These are phyloP conservation scores for Amanita rubescens DNA, from an alignment of 768 basidiomycete genomes.

Conservation along the genomic window DNA sequence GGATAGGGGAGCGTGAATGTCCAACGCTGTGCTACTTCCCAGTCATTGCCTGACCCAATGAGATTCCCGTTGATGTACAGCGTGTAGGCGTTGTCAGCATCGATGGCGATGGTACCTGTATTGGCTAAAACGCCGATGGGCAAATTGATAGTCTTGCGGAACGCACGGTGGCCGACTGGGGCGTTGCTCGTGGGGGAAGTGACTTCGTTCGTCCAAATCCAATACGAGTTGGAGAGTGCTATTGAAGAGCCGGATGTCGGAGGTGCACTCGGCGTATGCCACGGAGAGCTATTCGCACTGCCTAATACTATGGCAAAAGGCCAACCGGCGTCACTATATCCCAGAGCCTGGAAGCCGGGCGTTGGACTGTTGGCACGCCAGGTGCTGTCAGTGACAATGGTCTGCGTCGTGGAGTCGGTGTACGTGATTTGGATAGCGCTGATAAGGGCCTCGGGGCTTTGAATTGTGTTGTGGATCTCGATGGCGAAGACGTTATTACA, in stretches of 20 bases:
- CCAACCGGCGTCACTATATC: constrained; percentile 25
- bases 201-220: constrained; percentile 28
- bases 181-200: not conserved
- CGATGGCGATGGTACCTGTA: constrained; percentile 1
- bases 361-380: constrained; percentile 22
- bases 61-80: constrained; percentile 4
- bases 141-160: not conserved
- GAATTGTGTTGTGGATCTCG: constrained; percentile 11
- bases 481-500: constrained; percentile 28
- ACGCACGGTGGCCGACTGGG: constrained; percentile 7
- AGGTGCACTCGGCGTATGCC: constrained; percentile 8
- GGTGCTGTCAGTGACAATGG: constrained; percentile 21
- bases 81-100: constrained; percentile 1
- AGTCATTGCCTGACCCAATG: not conserved
- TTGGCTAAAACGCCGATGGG: not conserved
- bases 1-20: not conserved
- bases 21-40: not conserved
- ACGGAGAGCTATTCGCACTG: constrained; percentile 4
- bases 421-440: constrained; percentile 17
- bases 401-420: constrained; percentile 19
- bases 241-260: constrained; percentile 15
- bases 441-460: constrained; percentile 21
- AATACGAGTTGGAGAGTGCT: constrained; percentile 17
- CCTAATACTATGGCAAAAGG: constrained; percentile 19
- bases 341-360: constrained; percentile 22